A percentile compares a stretch with the other conserved stretches of the same genome.
Conservation (phyloP, 202 grass and related monocot species). For the Zizania palustris region DNA sequence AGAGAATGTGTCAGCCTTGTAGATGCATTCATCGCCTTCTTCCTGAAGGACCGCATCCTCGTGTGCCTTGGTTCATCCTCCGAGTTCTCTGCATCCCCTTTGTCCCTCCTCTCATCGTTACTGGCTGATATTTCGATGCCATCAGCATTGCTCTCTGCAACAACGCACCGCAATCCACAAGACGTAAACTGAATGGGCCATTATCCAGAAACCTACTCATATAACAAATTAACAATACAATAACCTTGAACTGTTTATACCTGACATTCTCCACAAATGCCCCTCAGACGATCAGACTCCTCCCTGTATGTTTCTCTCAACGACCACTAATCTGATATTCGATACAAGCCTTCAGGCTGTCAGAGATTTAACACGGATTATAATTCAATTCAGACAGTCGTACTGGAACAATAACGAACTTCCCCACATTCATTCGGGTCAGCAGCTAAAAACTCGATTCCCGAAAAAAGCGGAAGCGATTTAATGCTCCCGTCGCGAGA, state of each 20-base stretch:
- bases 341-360: slow-evolving; percentile 21
- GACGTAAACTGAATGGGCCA: slow-evolving; percentile 51
- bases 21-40: slow-evolving; percentile 84
- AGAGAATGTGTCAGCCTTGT: slow-evolving; percentile 82
- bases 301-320: neutral
- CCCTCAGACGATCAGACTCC: slow-evolving; percentile 33
- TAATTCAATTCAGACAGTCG: slow-evolving; percentile 18
- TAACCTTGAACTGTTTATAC: slow-evolving; percentile 26
- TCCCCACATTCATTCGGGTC: neutral
- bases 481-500: slow-evolving; percentile 37
- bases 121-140: slow-evolving; percentile 46
- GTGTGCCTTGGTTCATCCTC: slow-evolving; percentile 75
- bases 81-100: slow-evolving; percentile 56
- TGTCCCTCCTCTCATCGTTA: slow-evolving; percentile 74
- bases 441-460: neutral
- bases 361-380: slow-evolving; percentile 5
- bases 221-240: neutral
- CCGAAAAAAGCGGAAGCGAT: slow-evolving; percentile 21
- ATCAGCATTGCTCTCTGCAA: slow-evolving; percentile 49
- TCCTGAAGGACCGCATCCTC: slow-evolving; percentile 71
- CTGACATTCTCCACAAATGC: slow-evolving; percentile 52
- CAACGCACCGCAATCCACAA: neutral
- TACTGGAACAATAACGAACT: slow-evolving; percentile 6
- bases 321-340: slow-evolving; percentile 11
- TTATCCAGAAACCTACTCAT: neutral